Conservation (phyloP, 78 protist genomes). For the Diacronema lutheri region DNA sequence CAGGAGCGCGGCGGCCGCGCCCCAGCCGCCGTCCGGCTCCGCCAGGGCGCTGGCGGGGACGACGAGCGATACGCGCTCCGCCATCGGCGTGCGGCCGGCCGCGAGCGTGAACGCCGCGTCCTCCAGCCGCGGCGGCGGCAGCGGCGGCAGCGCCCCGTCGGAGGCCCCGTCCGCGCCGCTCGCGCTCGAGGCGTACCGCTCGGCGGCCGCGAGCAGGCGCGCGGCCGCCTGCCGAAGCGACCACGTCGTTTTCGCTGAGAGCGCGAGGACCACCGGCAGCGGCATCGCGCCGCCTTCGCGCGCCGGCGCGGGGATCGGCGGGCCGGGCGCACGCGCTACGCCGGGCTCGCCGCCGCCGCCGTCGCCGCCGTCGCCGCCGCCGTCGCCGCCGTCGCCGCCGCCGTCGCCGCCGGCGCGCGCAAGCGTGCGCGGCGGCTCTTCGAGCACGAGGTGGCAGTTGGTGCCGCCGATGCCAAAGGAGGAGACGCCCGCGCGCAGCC, state of each 20-base stretch:
- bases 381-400: too few relatives aligned
- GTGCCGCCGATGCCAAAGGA: slow-evolving; percentile 48
- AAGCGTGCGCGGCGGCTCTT: background rate
- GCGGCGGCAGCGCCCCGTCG: background rate
- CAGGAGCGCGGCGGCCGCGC: background rate
- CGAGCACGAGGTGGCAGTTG: slow-evolving; percentile 27
- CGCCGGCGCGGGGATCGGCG: too few relatives aligned
- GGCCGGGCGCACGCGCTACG: too few relatives aligned
- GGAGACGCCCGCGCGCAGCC: slow-evolving; percentile 10
- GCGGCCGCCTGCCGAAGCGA: too few relatives aligned
- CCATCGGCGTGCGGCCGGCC: background rate
- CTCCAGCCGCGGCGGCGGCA: background rate
- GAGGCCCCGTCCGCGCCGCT: background rate
- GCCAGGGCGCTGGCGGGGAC: background rate
- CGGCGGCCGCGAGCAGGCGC: background rate
- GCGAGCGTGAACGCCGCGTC: slow-evolving; percentile 5
- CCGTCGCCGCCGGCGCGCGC: background rate
- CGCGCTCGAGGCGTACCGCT: background rate
- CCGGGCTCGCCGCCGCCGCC: too few relatives aligned
- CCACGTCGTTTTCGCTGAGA: background rate
- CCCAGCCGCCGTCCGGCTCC: background rate
- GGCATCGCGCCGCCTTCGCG: too few relatives aligned
- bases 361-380: background rate
- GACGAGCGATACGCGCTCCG: background rate
- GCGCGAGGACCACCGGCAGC: background rate